Evolutionary conservation across 2,329 filamentous ascomycete genomes (phyloP).

Genomic region (Mariannaea elegans): DNA sequence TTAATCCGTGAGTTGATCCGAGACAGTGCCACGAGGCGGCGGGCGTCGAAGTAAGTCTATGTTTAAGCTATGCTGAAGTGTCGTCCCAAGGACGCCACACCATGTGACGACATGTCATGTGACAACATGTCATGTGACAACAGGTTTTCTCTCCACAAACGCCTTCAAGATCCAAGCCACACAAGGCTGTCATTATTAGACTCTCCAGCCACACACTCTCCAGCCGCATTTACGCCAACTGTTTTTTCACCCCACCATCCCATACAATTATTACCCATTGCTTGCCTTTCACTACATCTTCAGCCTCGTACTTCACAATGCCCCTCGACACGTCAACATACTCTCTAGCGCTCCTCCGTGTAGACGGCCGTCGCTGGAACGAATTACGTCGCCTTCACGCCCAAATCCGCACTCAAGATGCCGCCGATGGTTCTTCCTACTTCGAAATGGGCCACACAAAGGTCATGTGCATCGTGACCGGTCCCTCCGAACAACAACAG

Average conservation of each 20-base stretch:
- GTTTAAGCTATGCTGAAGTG: no score
- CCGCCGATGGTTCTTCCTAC: slow-evolving; percentile 92
- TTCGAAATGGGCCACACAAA: slow-evolving; percentile 98
- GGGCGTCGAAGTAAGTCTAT: no score
- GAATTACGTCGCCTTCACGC: slow-evolving; percentile 89
- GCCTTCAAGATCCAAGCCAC: slow-evolving; percentile 5
- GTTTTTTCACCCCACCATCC: slow-evolving; percentile 39
- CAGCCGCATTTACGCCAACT: slow-evolving; percentile 33
- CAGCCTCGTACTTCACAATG: slow-evolving; percentile 61
- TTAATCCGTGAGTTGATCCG: slow-evolving; percentile 37
- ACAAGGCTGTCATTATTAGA: not conserved
- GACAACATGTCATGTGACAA: no score
- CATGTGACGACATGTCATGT: no score
- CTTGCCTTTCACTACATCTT: not conserved
- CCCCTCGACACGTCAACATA: slow-evolving; percentile 95
- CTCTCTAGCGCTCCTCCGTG: slow-evolving; percentile 82
- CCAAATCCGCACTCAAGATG: slow-evolving; percentile 90
- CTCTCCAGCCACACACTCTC: slow-evolving; percentile 33
- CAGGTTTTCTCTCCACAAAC: not conserved
- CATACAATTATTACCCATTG: slow-evolving; percentile 6
- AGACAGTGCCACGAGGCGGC: no score
- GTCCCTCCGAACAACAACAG: slow-evolving; percentile 74
- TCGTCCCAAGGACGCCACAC: no score
- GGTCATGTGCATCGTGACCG: slow-evolving; percentile 90
- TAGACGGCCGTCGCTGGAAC: slow-evolving; percentile 93